Base-by-base conservation (phyloP, 768 basidiomycete species). In the Kondoa subrosea region DNA sequence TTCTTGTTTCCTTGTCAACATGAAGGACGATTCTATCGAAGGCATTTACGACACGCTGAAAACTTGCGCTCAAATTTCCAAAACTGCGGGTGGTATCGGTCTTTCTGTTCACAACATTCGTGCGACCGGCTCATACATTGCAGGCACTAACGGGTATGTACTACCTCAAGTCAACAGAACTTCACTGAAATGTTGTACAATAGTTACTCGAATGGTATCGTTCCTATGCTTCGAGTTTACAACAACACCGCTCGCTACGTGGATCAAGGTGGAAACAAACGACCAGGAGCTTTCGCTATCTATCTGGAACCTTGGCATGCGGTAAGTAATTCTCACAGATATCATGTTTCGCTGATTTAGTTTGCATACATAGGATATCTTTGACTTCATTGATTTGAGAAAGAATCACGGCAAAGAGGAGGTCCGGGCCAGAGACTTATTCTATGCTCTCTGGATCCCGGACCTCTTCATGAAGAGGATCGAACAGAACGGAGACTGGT, bases 321-420 rank as follows among this genome's bases (percentile, higher is more conserved):
- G n/a, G 40, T 50, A 50, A 50, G 40, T 50, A 8, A 21, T 50
- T 50, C 40, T 50, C 21, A 21, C 12, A 21, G 30, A 3, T 59
- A 25, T 4, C 58, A 25, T 8, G 58, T 14, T 59, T 59, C 8
- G 8, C 58, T 31, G 30, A 8, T 25, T 59, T 30, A 59, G 31
- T 59, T 59, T 59, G 26, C 58, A 31, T 16, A 32, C 29, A 63
- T 21, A 63, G 12, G 95, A 97, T 77, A 78, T 99, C 76, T 95
- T 97, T 73, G 92, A 95, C 68, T 96, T 99, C 81, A 83, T 99
- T 73, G 93, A 97, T 76, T 82, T 99, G 59, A 83, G 95, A 74
- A 97, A 97, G 84, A 99, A 99, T 77, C 93, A 96, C 73, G 95
- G 93, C 66, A 97, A 97, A 77, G 95, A 97, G 78, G 92, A 97